Percentiles rank a stretch among this genome's conserved stretches.
phyloP scores from a whole-genome alignment of 2,329 filamentous ascomycete genomes.

The Aspergillus sp. region DNA sequence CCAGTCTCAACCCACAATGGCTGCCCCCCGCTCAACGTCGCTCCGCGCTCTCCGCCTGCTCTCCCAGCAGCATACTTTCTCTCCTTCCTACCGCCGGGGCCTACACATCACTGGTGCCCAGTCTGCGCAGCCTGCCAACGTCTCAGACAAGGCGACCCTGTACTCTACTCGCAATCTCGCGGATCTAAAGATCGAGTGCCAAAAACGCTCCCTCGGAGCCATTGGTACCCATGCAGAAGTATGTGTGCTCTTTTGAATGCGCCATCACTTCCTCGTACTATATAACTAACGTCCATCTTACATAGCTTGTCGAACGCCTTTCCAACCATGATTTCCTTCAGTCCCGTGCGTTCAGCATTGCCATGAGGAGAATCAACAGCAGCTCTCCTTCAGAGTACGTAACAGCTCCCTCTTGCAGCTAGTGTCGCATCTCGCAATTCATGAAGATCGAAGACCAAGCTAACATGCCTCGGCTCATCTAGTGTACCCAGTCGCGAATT shows the following conservation, averaged over 20 bases:
- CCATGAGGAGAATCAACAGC: conserved; percentile 50
- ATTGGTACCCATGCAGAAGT: conserved; percentile 53
- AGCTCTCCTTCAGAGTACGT: conserved; percentile 42
- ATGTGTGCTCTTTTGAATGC: conserved; percentile 19
- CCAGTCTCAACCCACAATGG: conserved; percentile 31
- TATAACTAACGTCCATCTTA: conserved; percentile 6
- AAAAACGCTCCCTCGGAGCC: conserved; percentile 48
- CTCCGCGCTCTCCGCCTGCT: conserved; percentile 47
- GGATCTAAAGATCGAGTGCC: conserved; percentile 53
- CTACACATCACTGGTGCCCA: conserved; percentile 63
- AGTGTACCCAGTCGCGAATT: conserved; percentile 57
- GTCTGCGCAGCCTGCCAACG: conserved; percentile 52
- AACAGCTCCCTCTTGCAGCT: neutral
- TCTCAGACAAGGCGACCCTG: conserved; percentile 52
- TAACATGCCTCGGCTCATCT: conserved; percentile 40
- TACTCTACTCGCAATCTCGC: conserved; percentile 53
- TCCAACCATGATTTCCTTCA: conserved; percentile 54
- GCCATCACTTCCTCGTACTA: neutral
- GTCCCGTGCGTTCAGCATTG: conserved; percentile 56
- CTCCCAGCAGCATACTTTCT: conserved; percentile 36
- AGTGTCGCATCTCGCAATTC: neutral
- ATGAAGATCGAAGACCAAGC: conserved; percentile 1
- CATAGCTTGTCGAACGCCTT: conserved; percentile 52
- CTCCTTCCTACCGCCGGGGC: conserved; percentile 44
- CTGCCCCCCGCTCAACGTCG: conserved; percentile 46